phyloP scores from a whole-genome alignment of 1,139 yeast species.

The Hyphopichia pseudoburtonii region DNA sequence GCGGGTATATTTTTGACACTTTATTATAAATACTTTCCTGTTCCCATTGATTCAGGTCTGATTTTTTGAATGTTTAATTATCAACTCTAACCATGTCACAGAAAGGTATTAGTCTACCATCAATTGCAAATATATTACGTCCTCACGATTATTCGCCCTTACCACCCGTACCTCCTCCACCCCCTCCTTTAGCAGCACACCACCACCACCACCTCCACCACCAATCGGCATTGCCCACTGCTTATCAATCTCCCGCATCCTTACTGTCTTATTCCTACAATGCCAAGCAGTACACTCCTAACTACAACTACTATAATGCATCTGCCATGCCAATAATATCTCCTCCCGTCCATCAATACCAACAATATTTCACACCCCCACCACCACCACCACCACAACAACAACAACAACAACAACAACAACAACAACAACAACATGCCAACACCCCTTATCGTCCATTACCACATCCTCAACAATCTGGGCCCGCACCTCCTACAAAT shows the following conservation, averaged over 20 bases:
- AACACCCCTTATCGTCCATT: conserved; percentile 6
- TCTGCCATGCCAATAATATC: conserved; percentile 2
- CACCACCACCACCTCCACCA: not conserved
- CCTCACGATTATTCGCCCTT: conserved; percentile 6
- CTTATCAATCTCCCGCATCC: conserved; percentile 2
- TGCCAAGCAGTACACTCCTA: conserved; percentile 1
- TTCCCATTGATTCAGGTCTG: no score
- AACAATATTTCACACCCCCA: conserved; percentile 1
- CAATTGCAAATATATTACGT: conserved; percentile 37
- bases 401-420: conserved; percentile 6
- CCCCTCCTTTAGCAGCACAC: no score
- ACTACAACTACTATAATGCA: not conserved
- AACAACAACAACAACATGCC: conserved; percentile 1
- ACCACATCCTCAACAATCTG: conserved; percentile 6
- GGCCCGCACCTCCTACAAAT: no score
- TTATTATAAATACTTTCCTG: no score
- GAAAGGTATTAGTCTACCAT: conserved; percentile 29
- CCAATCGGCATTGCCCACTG: conserved; percentile 1
- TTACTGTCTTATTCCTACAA: conserved; percentile 4
- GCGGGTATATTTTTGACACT: no score
- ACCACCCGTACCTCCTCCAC: conserved; percentile 2
- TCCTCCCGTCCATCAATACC: conserved; percentile 6
- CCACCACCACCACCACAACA: conserved; percentile 1
- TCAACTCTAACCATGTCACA: conserved; percentile 4
- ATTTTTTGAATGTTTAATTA: no score